These are phyloP conservation scores for Phytophthora vignae DNA, from an alignment of 352 stramenopile genomes.

Conservation along the genomic window DNA sequence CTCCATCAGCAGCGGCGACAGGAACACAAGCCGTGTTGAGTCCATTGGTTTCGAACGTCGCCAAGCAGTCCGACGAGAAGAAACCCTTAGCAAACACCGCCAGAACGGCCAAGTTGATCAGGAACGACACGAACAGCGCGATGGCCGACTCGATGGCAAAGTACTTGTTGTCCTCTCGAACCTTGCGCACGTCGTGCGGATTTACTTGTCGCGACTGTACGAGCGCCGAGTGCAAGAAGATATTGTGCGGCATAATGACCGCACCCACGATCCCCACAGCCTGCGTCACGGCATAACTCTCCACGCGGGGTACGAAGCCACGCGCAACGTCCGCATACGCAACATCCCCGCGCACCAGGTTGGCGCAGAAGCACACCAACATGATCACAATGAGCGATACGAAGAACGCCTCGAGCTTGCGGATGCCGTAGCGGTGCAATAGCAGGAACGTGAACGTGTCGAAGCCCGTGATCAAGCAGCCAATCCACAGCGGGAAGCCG, in stretches of 20 bases:
- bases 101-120: constrained; percentile 95
- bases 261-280: constrained; percentile 95
- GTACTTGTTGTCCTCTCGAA: constrained; percentile 92
- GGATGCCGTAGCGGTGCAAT: constrained; percentile 93
- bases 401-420: constrained; percentile 95
- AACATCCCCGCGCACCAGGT: constrained; percentile 87
- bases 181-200: constrained; percentile 60
- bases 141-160: constrained; percentile 94
- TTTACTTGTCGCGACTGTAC: constrained; percentile 78
- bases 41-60: constrained; percentile 52
- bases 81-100: constrained; percentile 95
- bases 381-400: constrained; percentile 93
- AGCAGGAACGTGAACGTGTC: constrained; percentile 96
- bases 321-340: constrained; percentile 65
- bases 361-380: constrained; percentile 93
- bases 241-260: constrained; percentile 98
- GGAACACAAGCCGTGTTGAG: constrained; percentile 83
- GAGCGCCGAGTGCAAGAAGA: constrained; percentile 95
- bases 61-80: constrained; percentile 80
- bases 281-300: constrained; percentile 82
- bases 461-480: constrained; percentile 89
- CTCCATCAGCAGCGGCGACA: constrained; percentile 48
- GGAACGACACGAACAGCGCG: constrained; percentile 93
- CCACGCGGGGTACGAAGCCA: constrained; percentile 83
- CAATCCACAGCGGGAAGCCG: constrained; percentile 89